Base-by-base conservation (phyloP, 164 flowering plant genomes). In the Aristolochia contorta region DNA sequence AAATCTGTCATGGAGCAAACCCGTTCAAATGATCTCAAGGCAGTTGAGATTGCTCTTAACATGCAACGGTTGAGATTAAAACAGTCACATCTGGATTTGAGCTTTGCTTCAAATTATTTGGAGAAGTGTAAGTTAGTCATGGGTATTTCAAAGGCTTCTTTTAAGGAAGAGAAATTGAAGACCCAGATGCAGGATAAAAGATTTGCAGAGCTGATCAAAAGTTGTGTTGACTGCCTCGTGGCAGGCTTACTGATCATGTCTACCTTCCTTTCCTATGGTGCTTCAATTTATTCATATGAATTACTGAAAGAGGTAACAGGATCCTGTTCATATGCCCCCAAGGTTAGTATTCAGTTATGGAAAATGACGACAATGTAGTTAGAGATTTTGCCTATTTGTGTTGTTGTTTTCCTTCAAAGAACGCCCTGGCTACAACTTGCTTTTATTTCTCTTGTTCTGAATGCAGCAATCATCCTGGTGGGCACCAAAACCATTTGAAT, bases 11-110 rank as follows among this genome's bases (percentile, higher is more conserved):
- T 67, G 59, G 97, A 86, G 78, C 97, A 88, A 68, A 62, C 79
- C 16, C 94, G 95, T 63, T 81, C 87, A 18, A 93, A 93, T 71
- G 84, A 90, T 59, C 87, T 93, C 23, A 93, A 86, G 77, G 32
- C 74, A 49, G 57, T 79, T 65, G 87, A 89, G 80, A 77, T 93
- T 56, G 74, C 81, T 61, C 86, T 93, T 51, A 61, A 52, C 20
- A 76, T 86, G 85, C 75, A 71, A 67, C 79, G 72, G 51, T 63
- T 93, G 77, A 77, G 79, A 64, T 65, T 86, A 69, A 81, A 87
- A 69, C 83, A 84, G 77, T 71, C 75, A 46, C 74, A 86, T 61
- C 60, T 93, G 49, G 78, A 78, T 48, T 77, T 89, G 54, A 70
- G 65, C 54, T 74, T 72, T 32, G 82, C 80, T 67, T 71, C 83